Conservation (phyloP, 2,329 filamentous ascomycete species). For the Scleromitrula shiraiana region DNA sequence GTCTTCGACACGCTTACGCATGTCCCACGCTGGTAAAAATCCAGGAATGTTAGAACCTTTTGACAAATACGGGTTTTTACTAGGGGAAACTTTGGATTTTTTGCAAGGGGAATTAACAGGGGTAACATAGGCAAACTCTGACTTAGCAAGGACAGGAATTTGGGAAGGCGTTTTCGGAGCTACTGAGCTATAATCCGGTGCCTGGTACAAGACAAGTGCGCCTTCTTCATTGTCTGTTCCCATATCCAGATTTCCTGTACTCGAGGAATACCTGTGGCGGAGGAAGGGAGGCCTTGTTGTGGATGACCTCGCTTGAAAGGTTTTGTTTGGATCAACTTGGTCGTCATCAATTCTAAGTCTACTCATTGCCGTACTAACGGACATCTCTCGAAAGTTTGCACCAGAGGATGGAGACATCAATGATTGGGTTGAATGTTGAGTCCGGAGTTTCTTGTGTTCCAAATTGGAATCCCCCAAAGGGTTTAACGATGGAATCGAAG, state of each 20-base stretch:
- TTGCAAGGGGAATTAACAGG: constrained; percentile 33
- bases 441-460: constrained; percentile 23
- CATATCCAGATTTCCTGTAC: constrained; percentile 15
- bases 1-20: constrained; percentile 65
- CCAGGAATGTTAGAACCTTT: constrained; percentile 63
- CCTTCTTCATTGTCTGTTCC: constrained; percentile 18
- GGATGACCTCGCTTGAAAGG: constrained; percentile 12
- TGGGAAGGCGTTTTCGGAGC: constrained; percentile 29
- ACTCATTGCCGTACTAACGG: constrained; percentile 32
- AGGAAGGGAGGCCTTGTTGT: constrained; percentile 11
- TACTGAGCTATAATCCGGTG: constrained; percentile 20
- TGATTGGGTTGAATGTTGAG: constrained; percentile 26
- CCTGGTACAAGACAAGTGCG: constrained; percentile 24
- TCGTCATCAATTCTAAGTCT: constrained; percentile 23
- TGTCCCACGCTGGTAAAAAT: constrained; percentile 69
- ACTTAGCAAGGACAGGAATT: constrained; percentile 28
- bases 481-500: constrained; percentile 24
- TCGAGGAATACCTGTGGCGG: constrained; percentile 19
- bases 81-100: constrained; percentile 32
- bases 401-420: constrained; percentile 16
- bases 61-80: constrained; percentile 51
- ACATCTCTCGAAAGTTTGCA: constrained; percentile 28
- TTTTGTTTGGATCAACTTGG: constrained; percentile 13
- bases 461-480: constrained; percentile 19
- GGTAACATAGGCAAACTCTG: constrained; percentile 17